phyloP scores from a whole-genome alignment of 371 early-diverging fungal genomes.

The Conidiobolus incongruus region DNA sequence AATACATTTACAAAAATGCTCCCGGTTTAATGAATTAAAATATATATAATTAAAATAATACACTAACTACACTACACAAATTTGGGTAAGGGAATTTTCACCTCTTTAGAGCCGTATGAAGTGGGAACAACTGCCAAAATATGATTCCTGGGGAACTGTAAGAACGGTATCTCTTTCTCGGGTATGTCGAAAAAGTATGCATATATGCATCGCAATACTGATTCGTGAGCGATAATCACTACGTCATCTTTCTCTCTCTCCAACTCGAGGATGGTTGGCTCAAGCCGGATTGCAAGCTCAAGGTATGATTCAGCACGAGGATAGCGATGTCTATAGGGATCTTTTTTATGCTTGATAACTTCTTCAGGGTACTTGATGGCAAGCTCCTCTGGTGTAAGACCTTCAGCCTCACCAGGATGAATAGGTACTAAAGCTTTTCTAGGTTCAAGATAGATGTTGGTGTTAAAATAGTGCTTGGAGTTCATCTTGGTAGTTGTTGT shows the following conservation, averaged over 20 bases:
- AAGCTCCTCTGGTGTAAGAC: slow-evolving; percentile 59
- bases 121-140: slow-evolving; percentile 57
- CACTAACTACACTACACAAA: no score
- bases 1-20: no score
- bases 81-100: no score
- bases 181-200: slow-evolving; percentile 32
- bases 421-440: slow-evolving; percentile 33
- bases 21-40: no score
- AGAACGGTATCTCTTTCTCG: slow-evolving; percentile 42
- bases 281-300: slow-evolving; percentile 33
- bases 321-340: slow-evolving; percentile 55
- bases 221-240: slow-evolving; percentile 55
- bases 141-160: slow-evolving; percentile 42
- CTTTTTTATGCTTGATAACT: slow-evolving; percentile 25
- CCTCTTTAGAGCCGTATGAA: slow-evolving; percentile 27
- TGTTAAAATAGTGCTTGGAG: no score
- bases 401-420: slow-evolving; percentile 70
- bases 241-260: slow-evolving; percentile 63
- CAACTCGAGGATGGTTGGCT: slow-evolving; percentile 45
- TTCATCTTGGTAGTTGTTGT: no score
- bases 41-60: no score
- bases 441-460: slow-evolving; percentile 1
- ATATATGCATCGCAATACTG: slow-evolving; percentile 47
- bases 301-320: slow-evolving; percentile 54
- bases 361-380: slow-evolving; percentile 59